Evolutionary conservation across 148 eudicot species (phyloP).

Genomic region (Simmondsia chinensis): DNA sequence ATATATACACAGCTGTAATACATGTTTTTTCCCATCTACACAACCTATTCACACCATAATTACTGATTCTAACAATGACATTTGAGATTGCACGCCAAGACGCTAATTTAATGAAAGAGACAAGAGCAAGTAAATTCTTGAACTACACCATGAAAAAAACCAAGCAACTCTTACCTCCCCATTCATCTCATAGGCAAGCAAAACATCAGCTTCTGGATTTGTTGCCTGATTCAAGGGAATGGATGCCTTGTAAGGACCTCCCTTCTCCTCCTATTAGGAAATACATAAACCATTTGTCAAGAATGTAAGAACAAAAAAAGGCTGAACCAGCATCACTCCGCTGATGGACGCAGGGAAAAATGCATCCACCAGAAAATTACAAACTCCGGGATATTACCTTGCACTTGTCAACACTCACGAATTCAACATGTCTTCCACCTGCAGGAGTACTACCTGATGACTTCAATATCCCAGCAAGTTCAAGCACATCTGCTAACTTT

Average conservation of each 20-base stretch:
- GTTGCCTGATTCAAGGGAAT: slow-evolving; percentile 78
- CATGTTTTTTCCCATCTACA: too few species aligned
- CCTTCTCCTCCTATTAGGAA: slow-evolving; percentile 68
- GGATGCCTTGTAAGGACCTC: slow-evolving; percentile 90
- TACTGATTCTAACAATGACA: too few species aligned
- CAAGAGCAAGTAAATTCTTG: too few species aligned
- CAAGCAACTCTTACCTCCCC: slow-evolving; percentile 88
- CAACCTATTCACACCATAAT: too few species aligned
- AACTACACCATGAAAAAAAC: too few species aligned
- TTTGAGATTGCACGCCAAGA: too few species aligned
- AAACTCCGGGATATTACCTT: slow-evolving; percentile 42
- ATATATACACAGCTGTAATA: too few species aligned
- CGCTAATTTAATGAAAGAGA: too few species aligned
- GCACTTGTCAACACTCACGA: slow-evolving; percentile 89
- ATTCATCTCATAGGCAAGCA: slow-evolving; percentile 96
- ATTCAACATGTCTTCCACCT: slow-evolving; percentile 93
- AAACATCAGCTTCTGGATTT: slow-evolving; percentile 80
- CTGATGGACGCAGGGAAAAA: too few species aligned
- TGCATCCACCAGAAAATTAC: neutral
- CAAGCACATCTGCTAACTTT: slow-evolving; percentile 88
- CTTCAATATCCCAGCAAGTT: slow-evolving; percentile 70
- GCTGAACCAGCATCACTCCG: too few species aligned
- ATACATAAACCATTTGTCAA: neutral
- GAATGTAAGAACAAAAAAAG: neutral
- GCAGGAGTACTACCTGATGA: slow-evolving; percentile 42